phyloP scores from a whole-genome alignment of 345 rosid species.

The Linum lewisii region DNA sequence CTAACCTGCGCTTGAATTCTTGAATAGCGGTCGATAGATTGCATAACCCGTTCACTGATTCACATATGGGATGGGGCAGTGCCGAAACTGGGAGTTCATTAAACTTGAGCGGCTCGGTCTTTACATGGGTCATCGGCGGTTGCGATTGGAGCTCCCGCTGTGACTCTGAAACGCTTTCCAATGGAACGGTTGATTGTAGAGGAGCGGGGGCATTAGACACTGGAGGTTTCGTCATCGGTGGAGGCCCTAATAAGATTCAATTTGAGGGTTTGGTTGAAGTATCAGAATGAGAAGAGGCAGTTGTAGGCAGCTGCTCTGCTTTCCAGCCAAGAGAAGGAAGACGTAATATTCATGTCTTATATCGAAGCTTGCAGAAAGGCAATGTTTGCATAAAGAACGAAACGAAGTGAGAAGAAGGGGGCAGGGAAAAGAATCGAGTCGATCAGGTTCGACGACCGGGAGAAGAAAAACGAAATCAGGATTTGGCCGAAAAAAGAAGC shows the following conservation, averaged over 20 bases:
- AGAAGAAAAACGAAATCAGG: neutral
- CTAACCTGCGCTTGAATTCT: constrained; percentile 34
- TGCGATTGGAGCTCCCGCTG: neutral
- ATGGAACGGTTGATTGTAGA: neutral
- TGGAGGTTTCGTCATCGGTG: constrained; percentile 2
- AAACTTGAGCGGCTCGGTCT: constrained; percentile 7
- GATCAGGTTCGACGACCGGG: neutral
- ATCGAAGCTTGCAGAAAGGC: no score
- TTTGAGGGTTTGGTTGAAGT: no score
- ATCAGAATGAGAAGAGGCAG: no score
- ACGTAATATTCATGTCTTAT: no score
- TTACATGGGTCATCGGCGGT: neutral
- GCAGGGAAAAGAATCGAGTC: neutral
- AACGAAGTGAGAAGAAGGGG: neutral
- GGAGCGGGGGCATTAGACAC: neutral
- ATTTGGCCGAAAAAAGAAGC: neutral
- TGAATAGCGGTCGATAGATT: constrained; percentile 30
- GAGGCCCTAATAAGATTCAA: no score
- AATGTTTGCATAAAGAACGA: no score
- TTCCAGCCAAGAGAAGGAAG: no score
- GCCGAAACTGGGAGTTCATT: neutral
- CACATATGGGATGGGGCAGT: constrained; percentile 16
- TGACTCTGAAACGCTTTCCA: neutral
- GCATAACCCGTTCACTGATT: constrained; percentile 30
- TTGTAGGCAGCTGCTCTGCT: no score